Evolutionary conservation across 805 yeast species (phyloP).

Genomic region (Kluyveromyces aestuarii): DNA sequence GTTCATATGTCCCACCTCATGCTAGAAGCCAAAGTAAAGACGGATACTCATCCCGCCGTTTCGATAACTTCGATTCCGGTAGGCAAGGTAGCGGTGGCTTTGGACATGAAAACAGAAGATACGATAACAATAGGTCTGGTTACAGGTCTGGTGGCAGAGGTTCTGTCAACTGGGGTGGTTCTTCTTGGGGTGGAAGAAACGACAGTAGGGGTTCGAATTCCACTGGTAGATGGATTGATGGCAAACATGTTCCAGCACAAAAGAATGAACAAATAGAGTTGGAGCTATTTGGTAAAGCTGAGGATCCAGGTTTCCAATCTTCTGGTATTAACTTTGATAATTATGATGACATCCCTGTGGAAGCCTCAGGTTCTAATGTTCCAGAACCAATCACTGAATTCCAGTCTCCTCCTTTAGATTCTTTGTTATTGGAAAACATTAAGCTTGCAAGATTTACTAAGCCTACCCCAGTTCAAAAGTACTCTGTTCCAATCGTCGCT

Average conservation of each 20-base stretch:
- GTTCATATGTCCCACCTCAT: slow-evolving; percentile 42
- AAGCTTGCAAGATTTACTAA: slow-evolving; percentile 80
- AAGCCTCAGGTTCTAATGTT: slow-evolving; percentile 89
- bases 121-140: slow-evolving; percentile 28
- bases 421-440: slow-evolving; percentile 78
- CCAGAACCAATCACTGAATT: slow-evolving; percentile 89
- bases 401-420: slow-evolving; percentile 87
- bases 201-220: slow-evolving; percentile 32
- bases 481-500: slow-evolving; percentile 86
- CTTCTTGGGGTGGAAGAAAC: slow-evolving; percentile 30
- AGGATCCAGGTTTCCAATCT: slow-evolving; percentile 61
- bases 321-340: slow-evolving; percentile 98
- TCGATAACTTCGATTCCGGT: slow-evolving; percentile 2
- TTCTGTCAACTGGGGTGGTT: slow-evolving; percentile 32
- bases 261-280: slow-evolving; percentile 60
- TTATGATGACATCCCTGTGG: slow-evolving; percentile 98
- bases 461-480: slow-evolving; percentile 96
- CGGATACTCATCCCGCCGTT: slow-evolving; percentile 4
- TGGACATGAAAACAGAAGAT: slow-evolving; percentile 28
- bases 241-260: slow-evolving; percentile 78
- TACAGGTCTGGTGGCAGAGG: slow-evolving; percentile 22
- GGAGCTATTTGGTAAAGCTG: slow-evolving; percentile 76
- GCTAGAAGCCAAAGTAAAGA: slow-evolving; percentile 27
- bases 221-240: slow-evolving; percentile 79
- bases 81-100: slow-evolving; percentile 24